phyloP scores from a whole-genome alignment of 2,329 filamentous ascomycete species.

The Cladosporium sp. region DNA sequence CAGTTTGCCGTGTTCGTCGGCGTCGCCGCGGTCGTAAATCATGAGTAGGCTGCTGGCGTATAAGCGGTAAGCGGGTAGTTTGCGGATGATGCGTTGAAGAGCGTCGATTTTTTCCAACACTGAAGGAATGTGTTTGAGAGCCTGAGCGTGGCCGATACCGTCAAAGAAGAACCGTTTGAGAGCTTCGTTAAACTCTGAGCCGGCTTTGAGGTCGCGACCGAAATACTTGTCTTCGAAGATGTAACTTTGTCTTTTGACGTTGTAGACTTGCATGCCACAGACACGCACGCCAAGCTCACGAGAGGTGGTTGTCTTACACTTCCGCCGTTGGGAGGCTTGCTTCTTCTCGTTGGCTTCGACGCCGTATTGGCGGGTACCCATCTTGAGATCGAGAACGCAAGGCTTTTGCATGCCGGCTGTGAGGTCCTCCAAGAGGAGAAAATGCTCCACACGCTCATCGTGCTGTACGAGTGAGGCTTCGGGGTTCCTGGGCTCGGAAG shows the following conservation, averaged over 20 bases:
- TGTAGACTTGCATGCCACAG: conserved; percentile 95
- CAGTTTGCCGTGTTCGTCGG: conserved; percentile 45
- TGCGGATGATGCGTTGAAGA: conserved; percentile 76
- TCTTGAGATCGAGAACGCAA: conserved; percentile 96
- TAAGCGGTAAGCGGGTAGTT: conserved; percentile 80
- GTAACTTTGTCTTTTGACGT: conserved; percentile 74
- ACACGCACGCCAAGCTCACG: conserved; percentile 85
- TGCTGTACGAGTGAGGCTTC: conserved; percentile 42
- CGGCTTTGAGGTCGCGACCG: conserved; percentile 80
- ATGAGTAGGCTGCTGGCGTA: conserved; percentile 93
- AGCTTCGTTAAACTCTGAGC: conserved; percentile 81
- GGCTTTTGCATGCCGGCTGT: conserved; percentile 95
- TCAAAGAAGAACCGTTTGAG: conserved; percentile 88
- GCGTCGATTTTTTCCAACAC: conserved; percentile 78
- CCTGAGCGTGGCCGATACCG: conserved; percentile 72
- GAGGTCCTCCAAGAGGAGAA: conserved; percentile 86
- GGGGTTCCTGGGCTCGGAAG: conserved; percentile 36
- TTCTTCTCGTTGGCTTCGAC: conserved; percentile 90
- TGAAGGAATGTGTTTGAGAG: conserved; percentile 79
- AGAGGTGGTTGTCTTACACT: conserved; percentile 89
- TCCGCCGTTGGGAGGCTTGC: conserved; percentile 83
- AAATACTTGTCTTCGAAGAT: conserved; percentile 99
- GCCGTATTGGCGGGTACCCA: conserved; percentile 96
- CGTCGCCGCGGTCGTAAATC: conserved; percentile 84
- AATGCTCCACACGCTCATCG: conserved; percentile 76